A percentile compares a stretch with the other conserved stretches of the same genome.
Conservation (phyloP, 345 rosid genomes). For the Acer yangbiense region DNA sequence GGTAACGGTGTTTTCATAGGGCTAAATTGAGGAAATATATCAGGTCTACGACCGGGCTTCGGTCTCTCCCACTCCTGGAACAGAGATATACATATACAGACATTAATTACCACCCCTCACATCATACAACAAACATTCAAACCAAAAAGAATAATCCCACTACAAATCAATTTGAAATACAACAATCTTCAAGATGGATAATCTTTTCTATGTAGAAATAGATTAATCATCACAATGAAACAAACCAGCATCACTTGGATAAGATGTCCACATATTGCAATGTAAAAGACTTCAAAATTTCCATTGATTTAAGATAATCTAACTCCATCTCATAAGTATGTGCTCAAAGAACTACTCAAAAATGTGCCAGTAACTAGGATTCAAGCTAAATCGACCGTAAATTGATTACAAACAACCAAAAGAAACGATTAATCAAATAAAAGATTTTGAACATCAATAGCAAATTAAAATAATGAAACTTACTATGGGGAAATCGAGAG, state of each 20-base stretch:
- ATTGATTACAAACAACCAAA: not conserved
- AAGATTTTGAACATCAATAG: not conserved
- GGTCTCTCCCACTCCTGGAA: constrained; percentile 80
- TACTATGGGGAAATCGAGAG: constrained; percentile 74
- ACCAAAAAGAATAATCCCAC: too few species aligned
- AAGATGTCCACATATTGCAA: not conserved
- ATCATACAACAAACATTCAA: not conserved
- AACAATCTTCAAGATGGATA: not conserved
- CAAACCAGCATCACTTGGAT: not conserved
- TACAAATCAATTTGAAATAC: constrained; percentile 6
- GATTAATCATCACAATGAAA: not conserved
- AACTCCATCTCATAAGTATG: not conserved
- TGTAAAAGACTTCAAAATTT: not conserved
- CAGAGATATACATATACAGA: constrained; percentile 2
- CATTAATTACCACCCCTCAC: not conserved
- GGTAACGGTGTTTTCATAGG: constrained; percentile 86
- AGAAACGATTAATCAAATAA: not conserved
- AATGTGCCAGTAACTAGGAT: not conserved
- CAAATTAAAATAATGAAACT: constrained; percentile 18
- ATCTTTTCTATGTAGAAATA: not conserved
- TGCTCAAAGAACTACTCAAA: not conserved
- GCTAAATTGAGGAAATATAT: constrained; percentile 72
- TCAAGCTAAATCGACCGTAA: not conserved
- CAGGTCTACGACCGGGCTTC: constrained; percentile 77
- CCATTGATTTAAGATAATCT: not conserved